phyloP scores from a whole-genome alignment of 768 basidiomycete species.

The Tulasnella sp. region DNA sequence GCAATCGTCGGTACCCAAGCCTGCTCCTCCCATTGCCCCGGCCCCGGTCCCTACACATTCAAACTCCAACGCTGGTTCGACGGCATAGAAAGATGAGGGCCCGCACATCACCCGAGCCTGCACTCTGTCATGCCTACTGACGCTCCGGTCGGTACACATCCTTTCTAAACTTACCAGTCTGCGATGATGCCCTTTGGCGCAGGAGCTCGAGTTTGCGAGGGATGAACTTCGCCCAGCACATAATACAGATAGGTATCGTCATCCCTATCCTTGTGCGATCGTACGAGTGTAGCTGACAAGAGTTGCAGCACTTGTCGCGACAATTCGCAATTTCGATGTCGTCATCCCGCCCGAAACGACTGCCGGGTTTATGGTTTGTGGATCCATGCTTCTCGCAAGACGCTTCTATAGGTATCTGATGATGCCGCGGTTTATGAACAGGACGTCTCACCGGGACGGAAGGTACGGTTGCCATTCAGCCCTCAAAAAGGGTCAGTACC shows the following conservation, averaged over 20 bases:
- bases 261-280: not conserved
- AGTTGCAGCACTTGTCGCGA: constrained; percentile 22
- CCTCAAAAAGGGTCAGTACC: too few relatives aligned
- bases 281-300: not conserved
- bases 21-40: constrained; percentile 70
- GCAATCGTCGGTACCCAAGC: constrained; percentile 66
- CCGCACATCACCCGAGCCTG: too few relatives aligned
- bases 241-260: constrained; percentile 44
- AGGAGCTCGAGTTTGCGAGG: constrained; percentile 63
- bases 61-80: constrained; percentile 67
- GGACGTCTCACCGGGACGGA: too few relatives aligned
- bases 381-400: too few relatives aligned
- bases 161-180: too few relatives aligned
- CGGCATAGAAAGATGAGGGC: constrained; percentile 22
- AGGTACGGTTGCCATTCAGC: too few relatives aligned
- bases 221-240: constrained; percentile 59
- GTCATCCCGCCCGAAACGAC: constrained; percentile 55
- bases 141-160: not conserved
- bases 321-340: constrained; percentile 57
- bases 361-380: constrained; percentile 62
- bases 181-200: constrained; percentile 69
- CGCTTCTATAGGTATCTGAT: too few relatives aligned
- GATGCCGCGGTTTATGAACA: too few relatives aligned
- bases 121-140: too few relatives aligned
- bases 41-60: constrained; percentile 59